Percentiles rank a stretch among this genome's conserved stretches.
Evolutionary conservation across 208 protist species (phyloP).

Genomic region (Acanthamoeba quina): DNA sequence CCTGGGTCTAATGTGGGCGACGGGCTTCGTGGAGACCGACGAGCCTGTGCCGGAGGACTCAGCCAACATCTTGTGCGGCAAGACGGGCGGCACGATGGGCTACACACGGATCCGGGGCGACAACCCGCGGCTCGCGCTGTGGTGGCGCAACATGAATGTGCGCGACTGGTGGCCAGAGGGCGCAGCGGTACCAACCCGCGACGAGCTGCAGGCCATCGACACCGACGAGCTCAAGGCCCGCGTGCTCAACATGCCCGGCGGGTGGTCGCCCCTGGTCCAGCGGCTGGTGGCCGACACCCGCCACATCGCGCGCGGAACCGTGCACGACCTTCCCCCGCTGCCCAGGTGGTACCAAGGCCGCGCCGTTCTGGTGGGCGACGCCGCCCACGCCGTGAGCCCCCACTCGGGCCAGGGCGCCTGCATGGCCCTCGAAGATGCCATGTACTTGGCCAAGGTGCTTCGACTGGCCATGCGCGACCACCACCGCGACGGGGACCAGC

Average conservation of each 20-base stretch:
- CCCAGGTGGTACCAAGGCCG: background rate
- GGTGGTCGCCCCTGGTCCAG: background rate
- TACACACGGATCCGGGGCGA: background rate
- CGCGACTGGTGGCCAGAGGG: background rate
- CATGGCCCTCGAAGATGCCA: constrained; percentile 52
- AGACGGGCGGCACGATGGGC: background rate
- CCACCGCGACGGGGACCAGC: background rate
- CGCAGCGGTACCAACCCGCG: background rate
- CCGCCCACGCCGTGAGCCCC: constrained; percentile 42
- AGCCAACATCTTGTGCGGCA: background rate
- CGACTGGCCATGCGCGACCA: constrained; percentile 16
- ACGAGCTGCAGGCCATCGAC: constrained; percentile 40
- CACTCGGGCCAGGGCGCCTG: constrained; percentile 7
- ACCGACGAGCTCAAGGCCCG: constrained; percentile 1
- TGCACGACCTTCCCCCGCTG: background rate
- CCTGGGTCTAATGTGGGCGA: no score
- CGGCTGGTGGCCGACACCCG: constrained; percentile 41
- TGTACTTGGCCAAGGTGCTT: constrained; percentile 45
- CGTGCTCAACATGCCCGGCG: constrained; percentile 37
- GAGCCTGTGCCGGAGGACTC: no score
- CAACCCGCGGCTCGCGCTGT: constrained; percentile 41
- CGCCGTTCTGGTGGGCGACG: constrained; percentile 5
- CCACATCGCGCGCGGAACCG: background rate
- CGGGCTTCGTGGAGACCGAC: no score
- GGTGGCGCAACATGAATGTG: constrained; percentile 54